phyloP scores from a whole-genome alignment of 2,329 filamentous ascomycete genomes.

The Cercospora sesami region DNA sequence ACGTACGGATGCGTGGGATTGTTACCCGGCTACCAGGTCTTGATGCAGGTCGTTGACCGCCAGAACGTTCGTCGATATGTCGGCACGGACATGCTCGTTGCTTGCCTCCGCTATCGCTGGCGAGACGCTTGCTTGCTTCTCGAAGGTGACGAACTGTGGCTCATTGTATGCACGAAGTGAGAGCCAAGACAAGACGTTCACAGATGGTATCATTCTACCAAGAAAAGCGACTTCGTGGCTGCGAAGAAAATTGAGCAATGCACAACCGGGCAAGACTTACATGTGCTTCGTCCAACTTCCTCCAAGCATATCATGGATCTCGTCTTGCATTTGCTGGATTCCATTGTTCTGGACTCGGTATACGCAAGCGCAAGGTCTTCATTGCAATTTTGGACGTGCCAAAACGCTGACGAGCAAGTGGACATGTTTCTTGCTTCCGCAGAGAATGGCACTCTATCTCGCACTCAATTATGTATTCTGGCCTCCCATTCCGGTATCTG shows the following conservation, averaged over 20 bases:
- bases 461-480: background rate
- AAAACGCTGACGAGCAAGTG: background rate
- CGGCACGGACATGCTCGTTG: background rate
- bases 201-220: background rate
- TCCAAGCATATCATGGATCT: background rate
- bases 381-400: background rate
- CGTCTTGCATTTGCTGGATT: background rate
- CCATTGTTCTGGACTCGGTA: background rate
- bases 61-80: background rate
- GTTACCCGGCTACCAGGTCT: background rate
- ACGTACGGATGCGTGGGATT: background rate
- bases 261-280: background rate
- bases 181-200: background rate
- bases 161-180: background rate
- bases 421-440: background rate
- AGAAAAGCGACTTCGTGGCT: background rate
- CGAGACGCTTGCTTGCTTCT: background rate
- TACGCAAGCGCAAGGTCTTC: background rate
- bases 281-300: background rate
- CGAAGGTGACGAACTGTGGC: background rate
- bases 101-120: background rate
- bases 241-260: background rate
- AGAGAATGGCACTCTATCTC: background rate
- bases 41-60: background rate
- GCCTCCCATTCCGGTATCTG: background rate